Evolutionary conservation across 2,329 filamentous ascomycete species (phyloP).

Genomic region (Byssochlamys sp.): DNA sequence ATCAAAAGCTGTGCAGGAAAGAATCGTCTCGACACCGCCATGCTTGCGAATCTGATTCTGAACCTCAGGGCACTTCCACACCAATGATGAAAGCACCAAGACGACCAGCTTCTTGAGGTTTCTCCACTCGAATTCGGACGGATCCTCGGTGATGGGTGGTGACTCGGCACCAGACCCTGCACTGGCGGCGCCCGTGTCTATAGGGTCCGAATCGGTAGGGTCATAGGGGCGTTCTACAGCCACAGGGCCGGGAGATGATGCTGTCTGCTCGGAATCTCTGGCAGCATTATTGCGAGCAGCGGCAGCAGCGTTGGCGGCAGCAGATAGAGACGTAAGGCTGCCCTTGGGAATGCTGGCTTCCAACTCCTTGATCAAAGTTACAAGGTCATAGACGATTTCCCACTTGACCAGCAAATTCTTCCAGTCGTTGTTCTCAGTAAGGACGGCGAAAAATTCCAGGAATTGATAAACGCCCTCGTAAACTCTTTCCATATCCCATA

Average conservation of each 20-base stretch:
- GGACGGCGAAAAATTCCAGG: conserved; percentile 81
- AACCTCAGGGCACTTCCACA: conserved; percentile 76
- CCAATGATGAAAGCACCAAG: conserved; percentile 75
- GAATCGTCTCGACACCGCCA: conserved; percentile 74
- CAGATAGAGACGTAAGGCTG: conserved; percentile 44
- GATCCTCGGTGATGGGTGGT: conserved; percentile 49
- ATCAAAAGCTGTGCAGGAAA: conserved; percentile 84
- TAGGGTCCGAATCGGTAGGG: conserved; percentile 28
- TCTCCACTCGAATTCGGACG: conserved; percentile 59
- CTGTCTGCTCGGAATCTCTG: conserved; percentile 21
- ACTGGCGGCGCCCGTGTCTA: conserved; percentile 28
- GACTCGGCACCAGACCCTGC: conserved; percentile 37
- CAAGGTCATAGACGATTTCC: conserved; percentile 80
- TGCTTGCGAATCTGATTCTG: conserved; percentile 79
- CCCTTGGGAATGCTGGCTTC: conserved; percentile 82
- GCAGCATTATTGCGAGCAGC: conserved; percentile 19
- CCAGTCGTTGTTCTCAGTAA: conserved; percentile 75
- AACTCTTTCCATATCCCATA: conserved; percentile 95
- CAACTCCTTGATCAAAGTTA: conserved; percentile 75
- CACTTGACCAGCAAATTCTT: conserved; percentile 80
- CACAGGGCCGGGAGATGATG: conserved; percentile 29
- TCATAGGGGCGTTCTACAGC: conserved; percentile 60
- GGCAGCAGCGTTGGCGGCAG: conserved; percentile 12
- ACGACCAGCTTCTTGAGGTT: conserved; percentile 91
- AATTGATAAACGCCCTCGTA: conserved; percentile 93